Percentiles rank a stretch among this genome's conserved stretches.
Evolutionary conservation across 2,329 filamentous ascomycete genomes (phyloP).

Genomic region (Exophiala calicioides): DNA sequence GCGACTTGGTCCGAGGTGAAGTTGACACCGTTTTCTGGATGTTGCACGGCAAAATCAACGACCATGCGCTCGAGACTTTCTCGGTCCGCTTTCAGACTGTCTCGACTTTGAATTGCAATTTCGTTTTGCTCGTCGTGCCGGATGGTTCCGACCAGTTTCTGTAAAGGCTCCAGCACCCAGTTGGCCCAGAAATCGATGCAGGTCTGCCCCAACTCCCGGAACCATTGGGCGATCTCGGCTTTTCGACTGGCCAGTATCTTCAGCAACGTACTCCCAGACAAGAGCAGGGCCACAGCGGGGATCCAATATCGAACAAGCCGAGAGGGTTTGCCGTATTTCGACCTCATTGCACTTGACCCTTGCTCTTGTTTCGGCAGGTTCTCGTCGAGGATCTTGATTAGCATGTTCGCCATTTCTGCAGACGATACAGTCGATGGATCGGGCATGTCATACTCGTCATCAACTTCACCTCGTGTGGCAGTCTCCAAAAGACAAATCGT

Average conservation of each 20-base stretch:
- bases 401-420: constrained; percentile 36
- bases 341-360: constrained; percentile 58
- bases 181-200: constrained; percentile 90
- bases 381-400: constrained; percentile 62
- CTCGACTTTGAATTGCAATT: constrained; percentile 93
- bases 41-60: constrained; percentile 87
- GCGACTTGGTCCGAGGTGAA: constrained; percentile 70
- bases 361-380: constrained; percentile 68
- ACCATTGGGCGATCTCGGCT: constrained; percentile 77
- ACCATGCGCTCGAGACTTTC: constrained; percentile 97
- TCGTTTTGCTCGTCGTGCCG: constrained; percentile 89
- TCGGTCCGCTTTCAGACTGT: constrained; percentile 84
- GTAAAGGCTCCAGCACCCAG: constrained; percentile 86
- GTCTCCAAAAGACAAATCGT: constrained; percentile 85
- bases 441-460: constrained; percentile 8
- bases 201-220: constrained; percentile 75
- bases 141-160: constrained; percentile 85
- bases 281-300: constrained; percentile 66
- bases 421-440: constrained; percentile 24
- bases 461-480: constrained; percentile 12
- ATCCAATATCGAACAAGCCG: constrained; percentile 84
- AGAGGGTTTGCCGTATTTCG: constrained; percentile 73
- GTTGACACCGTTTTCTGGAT: constrained; percentile 59
- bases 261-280: constrained; percentile 86
- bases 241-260: constrained; percentile 72